Conservation (phyloP, 2,329 filamentous ascomycete genomes). For the Penicillium sp. region DNA sequence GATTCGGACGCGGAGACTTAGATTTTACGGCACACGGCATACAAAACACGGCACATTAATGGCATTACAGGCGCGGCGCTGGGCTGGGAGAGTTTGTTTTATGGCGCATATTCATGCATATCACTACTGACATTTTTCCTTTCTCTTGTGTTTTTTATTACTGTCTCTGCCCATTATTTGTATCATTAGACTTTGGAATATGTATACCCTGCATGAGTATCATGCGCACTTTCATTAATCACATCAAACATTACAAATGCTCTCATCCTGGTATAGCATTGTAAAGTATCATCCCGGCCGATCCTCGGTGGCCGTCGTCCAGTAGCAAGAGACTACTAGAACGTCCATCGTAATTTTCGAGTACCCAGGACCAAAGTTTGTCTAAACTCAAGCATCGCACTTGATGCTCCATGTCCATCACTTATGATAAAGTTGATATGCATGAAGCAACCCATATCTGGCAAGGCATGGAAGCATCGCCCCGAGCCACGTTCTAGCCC, state of each 20-base stretch:
- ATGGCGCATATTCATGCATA: slow-evolving; percentile 8
- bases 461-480: not conserved
- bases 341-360: no score
- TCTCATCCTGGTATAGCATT: not conserved
- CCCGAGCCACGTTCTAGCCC: not conserved
- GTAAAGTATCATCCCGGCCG: not conserved
- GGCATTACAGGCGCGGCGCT: slow-evolving; percentile 9
- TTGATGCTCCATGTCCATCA: no score
- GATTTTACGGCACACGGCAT: not conserved
- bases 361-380: no score
- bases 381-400: no score
- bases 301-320: not conserved
- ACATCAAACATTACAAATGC: no score
- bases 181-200: not conserved
- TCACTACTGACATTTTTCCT: slow-evolving; percentile 8
- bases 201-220: not conserved
- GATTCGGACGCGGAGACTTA: slow-evolving; percentile 8
- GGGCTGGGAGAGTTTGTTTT: not conserved
- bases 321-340: no score
- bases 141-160: slow-evolving; percentile 3
- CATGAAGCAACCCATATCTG: not conserved
- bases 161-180: not conserved
- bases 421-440: not conserved
- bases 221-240: not conserved
- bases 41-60: not conserved